Percentiles rank a stretch among this genome's conserved stretches.
Evolutionary conservation across 179 eudicot genomes (phyloP).

Genomic region (Beta macrorhiza): DNA sequence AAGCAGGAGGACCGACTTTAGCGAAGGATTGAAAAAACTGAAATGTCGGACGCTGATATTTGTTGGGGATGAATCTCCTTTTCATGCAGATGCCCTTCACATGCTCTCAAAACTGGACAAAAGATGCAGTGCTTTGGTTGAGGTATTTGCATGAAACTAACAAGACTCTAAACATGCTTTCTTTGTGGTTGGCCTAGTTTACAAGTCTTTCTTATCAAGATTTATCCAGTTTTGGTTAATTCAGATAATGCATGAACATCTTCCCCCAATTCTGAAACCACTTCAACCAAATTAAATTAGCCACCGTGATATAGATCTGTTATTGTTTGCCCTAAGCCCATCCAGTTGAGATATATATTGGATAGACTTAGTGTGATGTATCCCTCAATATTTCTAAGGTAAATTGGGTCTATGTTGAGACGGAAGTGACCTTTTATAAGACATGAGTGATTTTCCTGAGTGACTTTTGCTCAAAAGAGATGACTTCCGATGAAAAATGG

Average conservation of each 20-base stretch:
- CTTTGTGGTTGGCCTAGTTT: neutral
- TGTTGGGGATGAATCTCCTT: slow-evolving; percentile 91
- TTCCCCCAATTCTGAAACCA: neutral
- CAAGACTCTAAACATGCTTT: neutral
- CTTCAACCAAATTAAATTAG: neutral
- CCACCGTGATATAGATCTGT: neutral
- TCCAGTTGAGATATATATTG: no score
- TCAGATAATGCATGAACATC: neutral
- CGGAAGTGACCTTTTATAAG: no score
- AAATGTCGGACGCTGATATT: slow-evolving; percentile 88
- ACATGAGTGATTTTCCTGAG: neutral
- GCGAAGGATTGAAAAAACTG: slow-evolving; percentile 66
- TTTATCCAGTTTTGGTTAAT: neutral
- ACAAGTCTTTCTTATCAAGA: neutral
- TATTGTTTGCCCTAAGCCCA: neutral
- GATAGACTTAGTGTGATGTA: no score
- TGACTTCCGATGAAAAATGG: neutral
- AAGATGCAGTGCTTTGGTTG: slow-evolving; percentile 87
- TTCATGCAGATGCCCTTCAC: slow-evolving; percentile 80
- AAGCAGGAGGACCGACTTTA: slow-evolving; percentile 85
- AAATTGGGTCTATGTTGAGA: no score
- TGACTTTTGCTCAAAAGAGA: neutral
- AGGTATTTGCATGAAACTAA: slow-evolving; percentile 48
- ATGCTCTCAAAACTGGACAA: slow-evolving; percentile 79
- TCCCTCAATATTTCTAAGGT: no score